Evolutionary conservation across 2,329 filamentous ascomycete genomes (phyloP).

Genomic region (Coleophoma cylindrospora): DNA sequence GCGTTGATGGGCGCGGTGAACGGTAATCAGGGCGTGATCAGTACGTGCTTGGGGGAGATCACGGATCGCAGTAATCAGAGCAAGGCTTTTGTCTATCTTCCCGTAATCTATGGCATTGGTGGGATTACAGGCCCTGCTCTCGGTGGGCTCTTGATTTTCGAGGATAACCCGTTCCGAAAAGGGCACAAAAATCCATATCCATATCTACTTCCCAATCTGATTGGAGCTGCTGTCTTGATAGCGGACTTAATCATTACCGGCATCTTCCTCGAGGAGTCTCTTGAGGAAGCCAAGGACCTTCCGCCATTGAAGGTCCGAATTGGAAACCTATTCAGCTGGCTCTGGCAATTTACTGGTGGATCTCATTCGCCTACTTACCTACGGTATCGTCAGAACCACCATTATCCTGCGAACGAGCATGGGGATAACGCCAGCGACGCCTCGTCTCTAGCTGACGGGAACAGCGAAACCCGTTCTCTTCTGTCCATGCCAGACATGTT

Average conservation of each 20-base stretch:
- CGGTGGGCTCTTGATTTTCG: constrained; percentile 75
- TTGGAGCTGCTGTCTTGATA: constrained; percentile 67
- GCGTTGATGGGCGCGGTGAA: constrained; percentile 89
- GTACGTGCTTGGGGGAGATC: constrained; percentile 89
- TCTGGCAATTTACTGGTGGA: constrained; percentile 63
- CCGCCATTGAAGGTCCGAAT: constrained; percentile 55
- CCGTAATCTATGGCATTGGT: constrained; percentile 92
- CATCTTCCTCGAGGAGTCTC: constrained; percentile 83
- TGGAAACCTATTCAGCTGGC: constrained; percentile 56
- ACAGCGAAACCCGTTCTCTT: constrained; percentile 20
- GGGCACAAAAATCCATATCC: constrained; percentile 59
- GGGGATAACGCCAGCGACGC: constrained; percentile 37
- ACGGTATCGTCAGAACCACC: constrained; percentile 29
- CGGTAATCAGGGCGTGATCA: constrained; percentile 91
- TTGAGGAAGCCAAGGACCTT: constrained; percentile 60
- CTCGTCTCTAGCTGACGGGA: constrained; percentile 19
- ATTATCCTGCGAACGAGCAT: constrained; percentile 24
- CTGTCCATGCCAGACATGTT: constrained; percentile 30
- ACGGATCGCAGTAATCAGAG: constrained; percentile 95
- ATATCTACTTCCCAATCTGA: constrained; percentile 78
- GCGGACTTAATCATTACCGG: constrained; percentile 68
- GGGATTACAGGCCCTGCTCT: constrained; percentile 88
- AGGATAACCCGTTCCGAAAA: constrained; percentile 44
- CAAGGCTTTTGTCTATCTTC: constrained; percentile 86
- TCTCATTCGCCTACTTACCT: constrained; percentile 55